phyloP scores from a whole-genome alignment of 192 early-diverging fungal species.

The Cladochytrium replicatum region DNA sequence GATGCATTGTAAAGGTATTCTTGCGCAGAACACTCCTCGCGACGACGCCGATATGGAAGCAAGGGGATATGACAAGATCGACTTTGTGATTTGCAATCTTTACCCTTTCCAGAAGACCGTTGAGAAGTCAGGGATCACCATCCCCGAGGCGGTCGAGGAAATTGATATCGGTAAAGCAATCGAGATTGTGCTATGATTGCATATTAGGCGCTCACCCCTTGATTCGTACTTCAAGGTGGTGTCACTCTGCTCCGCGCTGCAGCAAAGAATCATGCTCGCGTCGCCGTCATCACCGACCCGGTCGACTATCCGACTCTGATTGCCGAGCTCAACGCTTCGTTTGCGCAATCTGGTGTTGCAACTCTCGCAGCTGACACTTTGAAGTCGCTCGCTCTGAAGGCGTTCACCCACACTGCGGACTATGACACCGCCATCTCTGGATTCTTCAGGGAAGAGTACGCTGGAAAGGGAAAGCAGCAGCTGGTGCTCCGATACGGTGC shows the following conservation, averaged over 20 bases:
- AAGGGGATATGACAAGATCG: constrained; percentile 86
- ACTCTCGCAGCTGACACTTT: constrained; percentile 61
- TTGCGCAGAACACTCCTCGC: constrained; percentile 73
- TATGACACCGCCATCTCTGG: constrained; percentile 92
- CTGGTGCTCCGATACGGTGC: constrained; percentile 90
- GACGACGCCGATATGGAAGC: constrained; percentile 81
- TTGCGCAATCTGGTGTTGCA: constrained; percentile 24
- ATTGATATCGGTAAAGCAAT: constrained; percentile 78
- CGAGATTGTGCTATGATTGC: background rate
- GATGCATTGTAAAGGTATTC: constrained; percentile 47
- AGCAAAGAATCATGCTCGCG: constrained; percentile 97
- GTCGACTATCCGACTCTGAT: constrained; percentile 77
- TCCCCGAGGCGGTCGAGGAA: constrained; percentile 93
- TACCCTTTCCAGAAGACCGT: constrained; percentile 97
- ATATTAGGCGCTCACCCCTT: background rate
- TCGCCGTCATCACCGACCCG: constrained; percentile 87
- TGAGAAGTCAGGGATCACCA: constrained; percentile 76
- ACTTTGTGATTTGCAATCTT: constrained; percentile 94
- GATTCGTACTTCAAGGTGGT: constrained; percentile 49
- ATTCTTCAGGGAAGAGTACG: constrained; percentile 92
- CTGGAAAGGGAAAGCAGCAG: constrained; percentile 56
- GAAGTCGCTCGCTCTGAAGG: constrained; percentile 81
- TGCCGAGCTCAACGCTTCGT: constrained; percentile 51
- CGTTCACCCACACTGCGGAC: constrained; percentile 91
- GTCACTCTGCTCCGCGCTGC: constrained; percentile 96